Conservation (phyloP, 208 protist genomes). For the Crithidia brevicula region DNA sequence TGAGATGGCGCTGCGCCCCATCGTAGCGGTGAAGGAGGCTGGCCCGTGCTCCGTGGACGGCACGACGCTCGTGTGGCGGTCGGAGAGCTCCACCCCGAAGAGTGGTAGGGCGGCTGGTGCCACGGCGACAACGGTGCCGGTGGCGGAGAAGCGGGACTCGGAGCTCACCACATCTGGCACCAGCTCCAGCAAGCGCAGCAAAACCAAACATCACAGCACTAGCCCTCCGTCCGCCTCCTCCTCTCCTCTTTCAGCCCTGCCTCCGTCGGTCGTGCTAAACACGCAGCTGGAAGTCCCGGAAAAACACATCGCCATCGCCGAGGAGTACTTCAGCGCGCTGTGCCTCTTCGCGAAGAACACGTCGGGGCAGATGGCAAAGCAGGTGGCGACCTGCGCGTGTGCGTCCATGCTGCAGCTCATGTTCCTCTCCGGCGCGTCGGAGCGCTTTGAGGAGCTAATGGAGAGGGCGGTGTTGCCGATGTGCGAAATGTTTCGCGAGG, state of each 20-base stretch:
- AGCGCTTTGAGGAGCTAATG: constrained; percentile 52
- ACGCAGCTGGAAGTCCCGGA: constrained; percentile 38
- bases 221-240: background rate
- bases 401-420: constrained; percentile 82
- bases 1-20: constrained; percentile 53
- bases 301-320: constrained; percentile 60
- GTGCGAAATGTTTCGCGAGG: constrained; percentile 83
- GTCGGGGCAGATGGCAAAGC: constrained; percentile 78
- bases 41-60: constrained; percentile 41
- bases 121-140: constrained; percentile 1
- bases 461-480: constrained; percentile 60
- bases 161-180: constrained; percentile 3
- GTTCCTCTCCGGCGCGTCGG: constrained; percentile 50
- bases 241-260: background rate
- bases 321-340: constrained; percentile 70
- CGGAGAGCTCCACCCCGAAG: constrained; percentile 1
- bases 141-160: constrained; percentile 13
- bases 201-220: constrained; percentile 2
- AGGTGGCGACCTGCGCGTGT: constrained; percentile 80
- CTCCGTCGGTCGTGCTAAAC: constrained; percentile 44
- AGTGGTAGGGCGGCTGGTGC: background rate
- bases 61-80: constrained; percentile 25
- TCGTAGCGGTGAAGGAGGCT: constrained; percentile 60
- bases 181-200: constrained; percentile 22
- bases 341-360: constrained; percentile 67